Base-by-base conservation (phyloP, 805 yeast genomes). In the Candida coleopterorum region DNA sequence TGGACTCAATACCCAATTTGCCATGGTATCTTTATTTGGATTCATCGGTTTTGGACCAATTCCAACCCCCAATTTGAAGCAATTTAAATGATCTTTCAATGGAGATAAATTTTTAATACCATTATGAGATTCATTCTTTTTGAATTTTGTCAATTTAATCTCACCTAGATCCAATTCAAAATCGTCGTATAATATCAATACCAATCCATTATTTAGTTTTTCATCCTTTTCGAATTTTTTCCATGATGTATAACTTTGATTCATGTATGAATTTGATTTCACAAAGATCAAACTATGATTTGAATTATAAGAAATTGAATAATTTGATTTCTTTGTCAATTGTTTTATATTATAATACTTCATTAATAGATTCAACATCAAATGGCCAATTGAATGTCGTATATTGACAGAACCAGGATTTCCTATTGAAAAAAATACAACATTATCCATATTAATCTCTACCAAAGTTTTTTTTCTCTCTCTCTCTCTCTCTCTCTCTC, bases 1-100 rank as follows among this genome's bases (percentile, higher is more conserved):
- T 15, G 45, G 41, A 3, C 68, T 51, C n/a, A 66, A 50, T n/a
- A 66, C 72, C 71, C 71, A 66, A 9, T 52, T 38, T 1, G 62
- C 60, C 64, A 66, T 64, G 3, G 56, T 49, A 32, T 56, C 63
- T 26, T 48, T 51, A 7, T 56, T 46, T 2, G 68, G 60, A 37
- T 46, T 52, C n/a, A 35, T 23, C 1, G 71, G 72, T 40, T 65
- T 66, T 5, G 72, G 72, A 2, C 72, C 72, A 18, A 66, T 61
- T 2, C 68, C 71, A 3, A 66, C 43, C 0, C 68, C 70, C 14
- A 66, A 46, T 42, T 63, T 65, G 35, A 43, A 59, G 1, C 53
- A 40, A 22, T 35, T 31, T 25, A 25, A 29, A n/a, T n/a, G n/a
- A 20, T 15, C 14, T 15, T 41, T 33, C 11, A n/a, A 12, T n/a